These are phyloP conservation scores for Micromonas pusilla DNA, from an alignment of 139 green algal genomes.

Conservation along the genomic window DNA sequence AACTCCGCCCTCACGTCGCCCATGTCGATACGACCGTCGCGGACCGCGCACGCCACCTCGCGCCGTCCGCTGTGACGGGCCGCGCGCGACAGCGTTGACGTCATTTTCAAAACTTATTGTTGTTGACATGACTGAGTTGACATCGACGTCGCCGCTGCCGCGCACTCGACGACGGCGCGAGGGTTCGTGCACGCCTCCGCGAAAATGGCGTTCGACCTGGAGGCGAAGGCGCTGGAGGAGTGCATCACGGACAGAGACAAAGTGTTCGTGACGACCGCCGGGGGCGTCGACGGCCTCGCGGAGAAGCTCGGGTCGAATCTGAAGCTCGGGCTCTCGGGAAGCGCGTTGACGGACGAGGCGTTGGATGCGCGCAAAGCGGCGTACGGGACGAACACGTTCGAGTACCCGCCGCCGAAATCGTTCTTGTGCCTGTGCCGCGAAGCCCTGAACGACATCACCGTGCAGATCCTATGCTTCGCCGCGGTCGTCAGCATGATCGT, in stretches of 20 bases:
- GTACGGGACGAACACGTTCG: slow-evolving; percentile 23
- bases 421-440: slow-evolving; percentile 14
- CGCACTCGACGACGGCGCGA: not conserved
- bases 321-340: not conserved
- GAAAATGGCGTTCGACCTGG: not conserved
- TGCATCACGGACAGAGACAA: not conserved
- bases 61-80: no score
- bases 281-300: not conserved
- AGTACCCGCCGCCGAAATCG: slow-evolving; percentile 7
- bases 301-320: not conserved
- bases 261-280: not conserved
- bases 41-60: no score
- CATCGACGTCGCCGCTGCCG: no score
- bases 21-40: no score
- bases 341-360: not conserved
- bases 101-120: no score
- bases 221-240: not conserved
- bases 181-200: not conserved
- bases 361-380: not conserved
- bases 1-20: not conserved
- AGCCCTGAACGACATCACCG: slow-evolving; percentile 20
- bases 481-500: not conserved
- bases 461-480: not conserved
- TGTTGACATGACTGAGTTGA: no score
- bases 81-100: no score